A percentile compares a stretch with the other conserved stretches of the same genome.
Conservation (phyloP, 305 asterid species). For the Fraxinus albicans region DNA sequence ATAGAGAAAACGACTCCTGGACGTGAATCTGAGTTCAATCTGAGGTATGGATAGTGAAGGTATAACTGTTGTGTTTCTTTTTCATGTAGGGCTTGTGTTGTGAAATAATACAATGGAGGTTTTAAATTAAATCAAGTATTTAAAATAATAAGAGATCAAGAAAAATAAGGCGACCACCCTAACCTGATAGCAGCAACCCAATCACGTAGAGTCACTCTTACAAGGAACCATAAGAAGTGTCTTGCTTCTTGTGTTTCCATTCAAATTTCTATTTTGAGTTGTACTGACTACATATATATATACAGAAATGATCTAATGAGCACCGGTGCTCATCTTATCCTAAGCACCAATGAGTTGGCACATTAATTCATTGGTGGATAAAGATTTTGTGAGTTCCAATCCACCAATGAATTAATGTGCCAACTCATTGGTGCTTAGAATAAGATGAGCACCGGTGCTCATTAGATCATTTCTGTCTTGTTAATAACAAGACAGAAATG, state of each 20-base stretch:
- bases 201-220: neutral
- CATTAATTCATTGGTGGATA: no score
- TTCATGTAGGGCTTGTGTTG: neutral
- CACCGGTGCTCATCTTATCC: no score
- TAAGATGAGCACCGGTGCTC: no score
- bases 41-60: conserved; percentile 55
- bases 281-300: neutral
- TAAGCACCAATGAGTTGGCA: no score
- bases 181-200: neutral
- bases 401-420: no score
- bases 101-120: conserved; percentile 2
- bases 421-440: no score
- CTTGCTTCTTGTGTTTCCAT: neutral
- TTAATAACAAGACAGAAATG: no score
- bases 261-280: neutral
- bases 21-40: conserved; percentile 90
- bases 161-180: neutral
- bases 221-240: neutral
- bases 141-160: neutral
- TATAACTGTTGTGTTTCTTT: conserved; percentile 12
- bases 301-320: no score
- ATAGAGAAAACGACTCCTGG: conserved; percentile 83
- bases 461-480: no score
- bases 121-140: neutral
- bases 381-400: no score